phyloP scores from a whole-genome alignment of 352 stramenopile genomes.

The Hyaloperonospora brassicae region DNA sequence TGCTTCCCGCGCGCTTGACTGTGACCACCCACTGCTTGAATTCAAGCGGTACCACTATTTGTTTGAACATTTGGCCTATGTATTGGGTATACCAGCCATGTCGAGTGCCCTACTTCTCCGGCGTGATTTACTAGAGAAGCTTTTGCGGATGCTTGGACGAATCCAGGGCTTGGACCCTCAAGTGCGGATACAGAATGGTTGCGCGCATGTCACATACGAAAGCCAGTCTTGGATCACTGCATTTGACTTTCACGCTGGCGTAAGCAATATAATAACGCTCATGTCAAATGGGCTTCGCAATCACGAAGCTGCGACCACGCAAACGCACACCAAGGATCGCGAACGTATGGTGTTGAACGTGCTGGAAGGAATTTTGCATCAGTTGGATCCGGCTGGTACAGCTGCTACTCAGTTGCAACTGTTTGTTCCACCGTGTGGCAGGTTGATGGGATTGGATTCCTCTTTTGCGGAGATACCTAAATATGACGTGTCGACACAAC shows the following conservation, averaged over 20 bases:
- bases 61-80: conserved; percentile 91
- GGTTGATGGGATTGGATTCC: conserved; percentile 40
- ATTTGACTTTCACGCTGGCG: conserved; percentile 84
- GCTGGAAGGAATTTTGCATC: conserved; percentile 62
- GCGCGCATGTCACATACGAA: conserved; percentile 92
- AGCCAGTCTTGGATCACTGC: conserved; percentile 89
- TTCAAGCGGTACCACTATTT: conserved; percentile 90
- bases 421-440: conserved; percentile 54
- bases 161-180: conserved; percentile 80
- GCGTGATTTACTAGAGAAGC: conserved; percentile 55
- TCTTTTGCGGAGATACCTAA: conserved; percentile 53
- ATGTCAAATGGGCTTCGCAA: conserved; percentile 59
- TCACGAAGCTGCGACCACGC: conserved; percentile 31
- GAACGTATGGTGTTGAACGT: conserved; percentile 63
- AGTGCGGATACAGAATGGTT: conserved; percentile 60
- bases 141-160: conserved; percentile 55
- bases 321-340: conserved; percentile 29
- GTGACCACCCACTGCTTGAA: conserved; percentile 84
- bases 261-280: conserved; percentile 55
- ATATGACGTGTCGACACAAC: conserved; percentile 61
- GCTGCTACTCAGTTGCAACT: conserved; percentile 38
- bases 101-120: conserved; percentile 47
- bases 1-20: conserved; percentile 71
- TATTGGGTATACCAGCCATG: conserved; percentile 88
- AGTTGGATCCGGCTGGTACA: conserved; percentile 45